These are phyloP conservation scores for Aegilops bicornis DNA, from an alignment of 176 grass and related monocot species.

Conservation along the genomic window DNA sequence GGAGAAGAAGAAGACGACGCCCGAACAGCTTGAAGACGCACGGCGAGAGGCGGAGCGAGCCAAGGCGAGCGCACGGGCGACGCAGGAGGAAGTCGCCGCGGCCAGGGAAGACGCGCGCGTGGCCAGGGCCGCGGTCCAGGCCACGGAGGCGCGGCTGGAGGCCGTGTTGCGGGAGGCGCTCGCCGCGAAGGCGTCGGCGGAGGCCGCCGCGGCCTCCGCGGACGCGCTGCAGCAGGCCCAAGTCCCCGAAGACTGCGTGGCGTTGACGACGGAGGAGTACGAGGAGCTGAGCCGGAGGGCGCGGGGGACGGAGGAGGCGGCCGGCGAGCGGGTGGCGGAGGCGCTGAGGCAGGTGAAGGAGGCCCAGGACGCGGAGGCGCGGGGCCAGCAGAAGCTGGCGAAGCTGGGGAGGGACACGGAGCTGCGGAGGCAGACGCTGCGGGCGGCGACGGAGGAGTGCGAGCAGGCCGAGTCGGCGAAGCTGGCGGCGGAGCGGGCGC, in stretches of 20 bases:
- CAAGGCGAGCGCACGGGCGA: conserved; percentile 40
- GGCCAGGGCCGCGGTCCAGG: conserved; percentile 28
- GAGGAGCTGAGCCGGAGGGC: conserved; percentile 56
- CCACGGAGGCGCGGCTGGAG: conserved; percentile 47
- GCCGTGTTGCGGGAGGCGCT: conserved; percentile 57
- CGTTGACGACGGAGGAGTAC: conserved; percentile 54
- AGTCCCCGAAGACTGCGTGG: conserved; percentile 20
- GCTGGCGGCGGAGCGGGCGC: conserved; percentile 43
- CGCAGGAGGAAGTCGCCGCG: conserved; percentile 41
- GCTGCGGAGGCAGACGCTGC: conserved; percentile 45
- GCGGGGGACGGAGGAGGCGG: conserved; percentile 52
- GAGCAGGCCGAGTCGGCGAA: conserved; percentile 48
- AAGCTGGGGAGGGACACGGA: conserved; percentile 31
- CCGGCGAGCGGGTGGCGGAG: conserved; percentile 39
- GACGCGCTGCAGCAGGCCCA: conserved; percentile 27
- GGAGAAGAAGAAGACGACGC: background rate
- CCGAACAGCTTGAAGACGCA: conserved; percentile 25
- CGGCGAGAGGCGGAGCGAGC: conserved; percentile 48
- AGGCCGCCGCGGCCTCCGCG: conserved; percentile 41
- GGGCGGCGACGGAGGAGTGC: conserved; percentile 39
- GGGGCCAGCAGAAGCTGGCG: conserved; percentile 37
- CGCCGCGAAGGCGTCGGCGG: conserved; percentile 44
- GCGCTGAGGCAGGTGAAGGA: conserved; percentile 60
- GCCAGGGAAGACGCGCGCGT: conserved; percentile 44
- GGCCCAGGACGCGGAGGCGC: conserved; percentile 63